Conservation (phyloP, 1,284 basidiomycete species). For the Marasmius sp. region DNA sequence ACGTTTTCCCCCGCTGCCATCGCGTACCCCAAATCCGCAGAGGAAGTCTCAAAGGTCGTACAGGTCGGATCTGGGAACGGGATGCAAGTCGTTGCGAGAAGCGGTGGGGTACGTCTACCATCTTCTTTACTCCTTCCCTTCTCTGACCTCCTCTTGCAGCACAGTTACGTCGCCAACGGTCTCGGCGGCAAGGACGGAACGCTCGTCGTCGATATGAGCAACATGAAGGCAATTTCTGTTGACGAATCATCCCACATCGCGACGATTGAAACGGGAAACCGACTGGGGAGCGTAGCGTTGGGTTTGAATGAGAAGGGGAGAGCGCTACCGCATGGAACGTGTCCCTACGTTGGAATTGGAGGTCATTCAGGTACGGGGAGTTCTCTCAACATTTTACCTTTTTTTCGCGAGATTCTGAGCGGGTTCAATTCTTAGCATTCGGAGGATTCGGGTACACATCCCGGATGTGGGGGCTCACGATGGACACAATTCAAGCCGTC, state of each 20-base stretch:
- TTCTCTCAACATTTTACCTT: background rate
- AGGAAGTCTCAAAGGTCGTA: slow-evolving; percentile 32
- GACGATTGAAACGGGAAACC: slow-evolving; percentile 22
- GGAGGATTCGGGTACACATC: slow-evolving; percentile 27
- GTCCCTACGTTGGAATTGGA: slow-evolving; percentile 25
- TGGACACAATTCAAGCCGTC: slow-evolving; percentile 26
- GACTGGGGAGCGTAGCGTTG: slow-evolving; percentile 26
- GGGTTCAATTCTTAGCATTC: background rate
- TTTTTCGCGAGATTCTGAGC: too few species aligned
- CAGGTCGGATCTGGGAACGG: slow-evolving; percentile 2
- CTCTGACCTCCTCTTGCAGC: background rate
- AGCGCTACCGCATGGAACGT: slow-evolving; percentile 29
- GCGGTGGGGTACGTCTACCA: slow-evolving; percentile 1
- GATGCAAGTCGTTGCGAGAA: background rate
- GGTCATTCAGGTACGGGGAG: background rate
- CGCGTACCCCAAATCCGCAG: slow-evolving; percentile 18
- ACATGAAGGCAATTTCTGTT: slow-evolving; percentile 20
- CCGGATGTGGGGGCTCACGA: slow-evolving; percentile 26
- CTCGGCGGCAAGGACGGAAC: slow-evolving; percentile 22
- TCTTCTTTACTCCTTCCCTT: background rate
- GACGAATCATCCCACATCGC: slow-evolving; percentile 8
- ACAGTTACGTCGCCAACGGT: slow-evolving; percentile 26
- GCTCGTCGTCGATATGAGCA: slow-evolving; percentile 25
- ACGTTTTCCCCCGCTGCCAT: slow-evolving; percentile 7
- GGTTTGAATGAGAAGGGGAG: slow-evolving; percentile 25